Evolutionary conservation across 192 early-diverging fungal genomes (phyloP), one percentile per base, ranked within the genome.

Genomic region (Funneliformis mosseae): DNA sequence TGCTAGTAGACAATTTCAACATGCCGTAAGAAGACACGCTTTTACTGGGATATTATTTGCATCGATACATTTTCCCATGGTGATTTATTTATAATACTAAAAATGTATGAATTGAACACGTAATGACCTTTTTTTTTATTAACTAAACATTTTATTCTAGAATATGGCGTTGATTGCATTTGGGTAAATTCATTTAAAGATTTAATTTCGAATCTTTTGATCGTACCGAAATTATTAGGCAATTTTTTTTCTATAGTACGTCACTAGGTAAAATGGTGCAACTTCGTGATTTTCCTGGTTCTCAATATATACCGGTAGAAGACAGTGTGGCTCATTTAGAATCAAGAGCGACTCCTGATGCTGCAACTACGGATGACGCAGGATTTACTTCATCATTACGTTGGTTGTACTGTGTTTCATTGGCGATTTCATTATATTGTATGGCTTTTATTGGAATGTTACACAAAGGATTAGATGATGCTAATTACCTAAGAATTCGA

Each of bases 11-110:
- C 84, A 85, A 61, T 85, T 75, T 59, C 76, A 69, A 59, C 84
- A 85, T 74, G 84, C 84, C 45, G 46, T 85, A n/a, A 67, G 84
- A 45, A 82, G 83, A 48, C 79, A 80, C 25, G 39, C 84, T 18
- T 0, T 75, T 38, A 87, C 83, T 14, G 84, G 84, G 11, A 8
- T 85, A 10, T 41, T 66, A 21, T 85, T 84, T 81, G 63, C 46
- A 16, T 27, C 74, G n/a, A 25, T 79, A 8, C 84, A 85, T 74
- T 64, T 76, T 27, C 84, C 84, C 14, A 45, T 85, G 46, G 78
- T 79, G 18, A 55, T 50, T 50, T 18, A 55, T 16, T 55, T 55
- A 18, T 5, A 18, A 5, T 55, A 55, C 18, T 21, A 16, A 16
- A n/a, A 55, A 55, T 18, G 16, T 18, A 12, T 12, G 2, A 55